A percentile compares a stretch with the other conserved stretches of the same genome.
Conservation (phyloP, 1,284 basidiomycete species). For the Ganoderma meredithae region DNA sequence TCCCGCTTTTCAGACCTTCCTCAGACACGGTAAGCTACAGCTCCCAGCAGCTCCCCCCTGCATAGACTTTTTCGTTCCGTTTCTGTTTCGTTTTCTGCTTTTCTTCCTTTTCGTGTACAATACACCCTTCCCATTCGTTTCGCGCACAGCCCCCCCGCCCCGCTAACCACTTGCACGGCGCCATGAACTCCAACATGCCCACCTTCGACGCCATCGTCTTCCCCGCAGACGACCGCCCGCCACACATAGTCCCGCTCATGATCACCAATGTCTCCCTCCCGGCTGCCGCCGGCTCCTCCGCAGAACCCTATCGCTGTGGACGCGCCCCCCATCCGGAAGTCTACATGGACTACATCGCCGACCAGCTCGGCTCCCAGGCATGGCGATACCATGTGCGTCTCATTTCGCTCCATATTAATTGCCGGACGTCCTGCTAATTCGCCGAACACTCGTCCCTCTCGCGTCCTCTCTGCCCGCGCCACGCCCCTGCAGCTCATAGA, state of each 20-base stretch:
- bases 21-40: constrained; percentile 26
- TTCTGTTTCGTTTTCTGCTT: constrained; percentile 17
- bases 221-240: constrained; percentile 58
- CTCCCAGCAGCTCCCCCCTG: constrained; percentile 22
- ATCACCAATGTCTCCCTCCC: constrained; percentile 66
- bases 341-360: constrained; percentile 84
- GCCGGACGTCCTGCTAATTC: constrained; percentile 31
- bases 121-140: constrained; percentile 21
- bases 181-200: constrained; percentile 63
- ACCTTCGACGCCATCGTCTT: constrained; percentile 62
- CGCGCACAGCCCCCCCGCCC: constrained; percentile 7
- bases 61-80: constrained; percentile 18
- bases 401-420: constrained; percentile 25
- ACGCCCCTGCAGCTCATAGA: constrained; percentile 64
- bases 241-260: constrained; percentile 73
- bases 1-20: constrained; percentile 23
- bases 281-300: constrained; percentile 26
- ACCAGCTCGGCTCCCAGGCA: constrained; percentile 66
- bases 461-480: background rate
- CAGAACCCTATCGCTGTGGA: constrained; percentile 45
- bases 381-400: constrained; percentile 74
- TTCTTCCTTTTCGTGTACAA: constrained; percentile 31
- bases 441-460: constrained; percentile 16
- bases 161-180: constrained; percentile 13
- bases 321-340: constrained; percentile 83